phyloP scores from a whole-genome alignment of 129 eudicot genomes.

The Artemisia argyi region DNA sequence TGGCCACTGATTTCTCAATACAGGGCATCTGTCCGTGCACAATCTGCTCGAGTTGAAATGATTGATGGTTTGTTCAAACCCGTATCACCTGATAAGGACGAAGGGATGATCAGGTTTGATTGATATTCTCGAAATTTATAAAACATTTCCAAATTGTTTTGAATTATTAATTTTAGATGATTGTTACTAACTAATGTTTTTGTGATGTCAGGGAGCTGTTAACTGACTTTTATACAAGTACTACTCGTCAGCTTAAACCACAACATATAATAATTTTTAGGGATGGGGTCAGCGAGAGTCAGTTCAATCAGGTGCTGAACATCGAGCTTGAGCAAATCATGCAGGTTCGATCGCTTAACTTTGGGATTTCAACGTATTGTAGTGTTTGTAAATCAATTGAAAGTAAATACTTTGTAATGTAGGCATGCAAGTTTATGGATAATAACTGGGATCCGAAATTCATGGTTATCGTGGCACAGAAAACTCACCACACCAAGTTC shows the following conservation, averaged over 20 bases:
- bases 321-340: constrained; percentile 65
- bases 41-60: not conserved
- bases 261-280: constrained; percentile 57
- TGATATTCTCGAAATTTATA: too few relatives aligned
- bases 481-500: constrained; percentile 60
- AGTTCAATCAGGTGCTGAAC: constrained; percentile 73
- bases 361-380: not conserved
- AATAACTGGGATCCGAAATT: constrained; percentile 57
- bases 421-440: constrained; percentile 46
- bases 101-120: too few relatives aligned
- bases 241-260: constrained; percentile 42
- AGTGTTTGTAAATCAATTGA: not conserved
- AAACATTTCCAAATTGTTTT: too few relatives aligned
- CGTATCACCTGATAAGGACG: not conserved
- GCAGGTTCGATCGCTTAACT: not conserved
- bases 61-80: too few relatives aligned
- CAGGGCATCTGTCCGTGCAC: too few relatives aligned
- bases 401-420: not conserved
- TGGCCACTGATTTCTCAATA: too few relatives aligned
- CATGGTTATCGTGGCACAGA: constrained; percentile 62
- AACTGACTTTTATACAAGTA: constrained; percentile 43
- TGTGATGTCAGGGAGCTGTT: constrained; percentile 45
- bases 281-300: constrained; percentile 76
- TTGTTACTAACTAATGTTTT: not conserved
- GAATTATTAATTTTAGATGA: too few relatives aligned